Percentiles rank a stretch among this genome's conserved stretches.
Evolutionary conservation across 2,329 filamentous ascomycete genomes (phyloP).

Genomic region (Diplodia intermedia): DNA sequence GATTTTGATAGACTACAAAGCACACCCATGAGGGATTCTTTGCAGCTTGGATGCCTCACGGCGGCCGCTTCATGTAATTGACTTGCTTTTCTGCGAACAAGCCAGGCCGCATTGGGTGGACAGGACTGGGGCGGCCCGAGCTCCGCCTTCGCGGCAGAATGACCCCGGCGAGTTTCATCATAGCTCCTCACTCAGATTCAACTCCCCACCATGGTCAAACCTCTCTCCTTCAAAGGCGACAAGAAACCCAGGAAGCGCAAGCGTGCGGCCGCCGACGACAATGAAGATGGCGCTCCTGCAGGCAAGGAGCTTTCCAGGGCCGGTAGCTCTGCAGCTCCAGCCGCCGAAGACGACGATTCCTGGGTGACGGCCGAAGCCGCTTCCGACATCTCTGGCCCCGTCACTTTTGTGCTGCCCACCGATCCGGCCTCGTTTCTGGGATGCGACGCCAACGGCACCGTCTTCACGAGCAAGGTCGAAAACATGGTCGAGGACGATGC

Average conservation of each 20-base stretch:
- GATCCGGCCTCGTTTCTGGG: conserved; percentile 76
- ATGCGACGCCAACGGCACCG: conserved; percentile 83
- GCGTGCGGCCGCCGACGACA: conserved; percentile 64
- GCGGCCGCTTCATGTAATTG: too few relatives aligned
- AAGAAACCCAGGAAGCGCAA: conserved; percentile 95
- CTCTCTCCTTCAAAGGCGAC: conserved; percentile 95
- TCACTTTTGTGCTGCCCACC: conserved; percentile 82
- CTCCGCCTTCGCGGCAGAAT: neutral
- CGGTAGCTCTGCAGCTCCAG: conserved; percentile 34
- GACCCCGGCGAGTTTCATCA: conserved; percentile 15
- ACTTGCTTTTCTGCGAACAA: too few relatives aligned
- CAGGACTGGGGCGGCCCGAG: conserved; percentile 16
- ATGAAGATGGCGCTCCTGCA: conserved; percentile 46
- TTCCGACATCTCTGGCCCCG: conserved; percentile 78
- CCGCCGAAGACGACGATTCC: conserved; percentile 41
- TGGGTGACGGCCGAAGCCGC: conserved; percentile 69
- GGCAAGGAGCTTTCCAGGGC: conserved; percentile 44
- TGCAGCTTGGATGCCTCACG: too few relatives aligned
- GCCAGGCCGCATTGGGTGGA: neutral
- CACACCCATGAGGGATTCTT: neutral
- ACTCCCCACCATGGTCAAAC: conserved; percentile 74
- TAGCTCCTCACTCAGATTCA: conserved; percentile 26
- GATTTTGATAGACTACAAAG: neutral
- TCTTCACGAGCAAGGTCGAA: conserved; percentile 82
- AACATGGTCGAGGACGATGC: conserved; percentile 87